Evolutionary conservation across 164 flowering plant species (phyloP), one percentile per base, ranked within the genome.

Genomic region (Umbilicus rupestris): DNA sequence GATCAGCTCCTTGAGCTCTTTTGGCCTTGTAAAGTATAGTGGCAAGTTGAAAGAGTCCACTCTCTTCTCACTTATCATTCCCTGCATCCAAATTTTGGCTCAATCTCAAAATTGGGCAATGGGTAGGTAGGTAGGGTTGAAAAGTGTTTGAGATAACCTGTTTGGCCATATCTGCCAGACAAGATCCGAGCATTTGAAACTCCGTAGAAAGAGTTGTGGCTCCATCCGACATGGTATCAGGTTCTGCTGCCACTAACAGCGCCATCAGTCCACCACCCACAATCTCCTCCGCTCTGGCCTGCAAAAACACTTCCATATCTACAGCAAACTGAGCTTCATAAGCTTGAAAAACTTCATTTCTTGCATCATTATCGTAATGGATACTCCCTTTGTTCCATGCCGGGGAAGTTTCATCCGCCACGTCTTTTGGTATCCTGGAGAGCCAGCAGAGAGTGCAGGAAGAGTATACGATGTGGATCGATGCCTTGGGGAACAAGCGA

Each of bases 41-140:
- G 69, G 69, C 11, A 71, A 10, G 50, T 66, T 71, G 65, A 71
- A 66, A 0, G 62, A 33, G 5, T 71, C 69, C 52, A 71, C 62
- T 35, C 45, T 46, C 19, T 46, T 46, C 62, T 62, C 69, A 19
- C 62, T 66, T 6, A 66, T 28, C 17, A 46, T 33, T 35, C 66
- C 73, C 73, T 70, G 73, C 31, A 20, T 19, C 4, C 12, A 33
- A 37, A 52, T 20, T 11, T 52, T 9, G 4, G 10, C 29, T 5
- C n/a, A 20, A 20, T 52, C 22, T n/a, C 20, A 59, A 59, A 29
- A 5, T 17, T 29, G 4, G n/a, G 29, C 7, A 4, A 12, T 57
- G n/a, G n/a, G n/a, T n/a, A n/a, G n/a, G n/a, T n/a, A n/a, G n/a
- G n/a, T n/a, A n/a, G n/a, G n/a, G 58, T 17, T 60, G 16, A 2